A percentile compares a stretch with the other conserved stretches of the same genome.
Evolutionary conservation across 2,329 filamentous ascomycete species (phyloP).

Genomic region (Fusarium floridanum): DNA sequence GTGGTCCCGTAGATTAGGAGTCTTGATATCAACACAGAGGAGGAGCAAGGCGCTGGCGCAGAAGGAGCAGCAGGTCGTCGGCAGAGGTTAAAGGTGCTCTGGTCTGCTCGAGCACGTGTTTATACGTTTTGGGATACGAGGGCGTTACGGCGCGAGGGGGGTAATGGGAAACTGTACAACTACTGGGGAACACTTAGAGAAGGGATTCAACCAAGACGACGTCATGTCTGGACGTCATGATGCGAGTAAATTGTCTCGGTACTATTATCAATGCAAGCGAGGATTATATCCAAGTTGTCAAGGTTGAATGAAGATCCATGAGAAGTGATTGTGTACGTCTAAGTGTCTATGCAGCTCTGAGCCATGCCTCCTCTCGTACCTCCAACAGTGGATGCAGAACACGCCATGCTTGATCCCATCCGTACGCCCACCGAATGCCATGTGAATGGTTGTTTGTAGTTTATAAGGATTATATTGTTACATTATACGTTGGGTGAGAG

Average conservation of each 20-base stretch:
- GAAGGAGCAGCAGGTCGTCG: slow-evolving; percentile 63
- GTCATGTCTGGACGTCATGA: slow-evolving; percentile 17
- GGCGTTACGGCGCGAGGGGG: slow-evolving; percentile 10
- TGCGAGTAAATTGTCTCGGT: slow-evolving; percentile 8
- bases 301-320: slow-evolving; percentile 5
- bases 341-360: slow-evolving; percentile 3
- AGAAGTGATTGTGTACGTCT: slow-evolving; percentile 14
- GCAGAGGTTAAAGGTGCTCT: slow-evolving; percentile 46
- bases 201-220: slow-evolving; percentile 13
- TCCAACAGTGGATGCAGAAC: not conserved
- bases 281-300: not conserved
- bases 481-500: slow-evolving; percentile 85
- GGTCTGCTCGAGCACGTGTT: not conserved
- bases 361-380: not conserved
- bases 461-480: slow-evolving; percentile 20
- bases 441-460: slow-evolving; percentile 9
- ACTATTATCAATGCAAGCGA: not conserved
- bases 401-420: not conserved
- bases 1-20: not conserved
- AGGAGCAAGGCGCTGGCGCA: not conserved
- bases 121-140: slow-evolving; percentile 19
- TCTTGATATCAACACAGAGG: not conserved
- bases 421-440: slow-evolving; percentile 31
- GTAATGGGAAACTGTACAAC: slow-evolving; percentile 27
- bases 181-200: slow-evolving; percentile 30